Conservation (phyloP, 2,329 filamentous ascomycete genomes). For the Trichoderma endophyticum region DNA sequence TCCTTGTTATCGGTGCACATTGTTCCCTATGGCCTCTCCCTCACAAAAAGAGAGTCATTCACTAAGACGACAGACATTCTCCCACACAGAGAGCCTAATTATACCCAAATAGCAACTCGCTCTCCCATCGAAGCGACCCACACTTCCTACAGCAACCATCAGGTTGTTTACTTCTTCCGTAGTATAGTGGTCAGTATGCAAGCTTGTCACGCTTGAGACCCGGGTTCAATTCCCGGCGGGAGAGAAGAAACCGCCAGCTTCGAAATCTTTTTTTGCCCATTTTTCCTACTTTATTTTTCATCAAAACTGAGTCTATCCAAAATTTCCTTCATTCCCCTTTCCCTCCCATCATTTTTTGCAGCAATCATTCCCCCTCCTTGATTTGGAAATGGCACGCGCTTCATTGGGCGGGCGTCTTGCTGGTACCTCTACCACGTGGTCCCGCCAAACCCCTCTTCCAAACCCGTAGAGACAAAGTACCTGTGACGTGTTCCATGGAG, state of each 20-base stretch:
- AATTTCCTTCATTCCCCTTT: background rate
- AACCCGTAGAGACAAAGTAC: background rate
- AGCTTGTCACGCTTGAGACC: conserved; percentile 27
- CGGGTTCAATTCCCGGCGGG: conserved; percentile 26
- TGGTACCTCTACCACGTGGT: conserved; percentile 9
- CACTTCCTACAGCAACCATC: conserved; percentile 6
- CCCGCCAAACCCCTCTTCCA: conserved; percentile 1
- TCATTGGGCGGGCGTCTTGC: background rate
- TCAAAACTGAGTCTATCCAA: background rate
- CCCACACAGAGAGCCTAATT: background rate
- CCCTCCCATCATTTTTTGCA: background rate
- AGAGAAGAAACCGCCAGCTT: conserved; percentile 21
- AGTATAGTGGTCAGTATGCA: conserved; percentile 27
- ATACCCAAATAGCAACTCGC: background rate
- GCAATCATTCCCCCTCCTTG: background rate
- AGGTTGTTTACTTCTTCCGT: conserved; percentile 20
- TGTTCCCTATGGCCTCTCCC: background rate
- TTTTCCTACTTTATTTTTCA: background rate
- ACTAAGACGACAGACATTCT: background rate
- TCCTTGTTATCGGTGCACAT: background rate
- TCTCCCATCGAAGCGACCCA: conserved; percentile 11
- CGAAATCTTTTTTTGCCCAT: background rate
- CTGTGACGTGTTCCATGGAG: conserved; percentile 16
- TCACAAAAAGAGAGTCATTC: background rate
- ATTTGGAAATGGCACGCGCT: background rate